Conservation (phyloP, 2,329 filamentous ascomycete species). For the Alternaria arbusti region DNA sequence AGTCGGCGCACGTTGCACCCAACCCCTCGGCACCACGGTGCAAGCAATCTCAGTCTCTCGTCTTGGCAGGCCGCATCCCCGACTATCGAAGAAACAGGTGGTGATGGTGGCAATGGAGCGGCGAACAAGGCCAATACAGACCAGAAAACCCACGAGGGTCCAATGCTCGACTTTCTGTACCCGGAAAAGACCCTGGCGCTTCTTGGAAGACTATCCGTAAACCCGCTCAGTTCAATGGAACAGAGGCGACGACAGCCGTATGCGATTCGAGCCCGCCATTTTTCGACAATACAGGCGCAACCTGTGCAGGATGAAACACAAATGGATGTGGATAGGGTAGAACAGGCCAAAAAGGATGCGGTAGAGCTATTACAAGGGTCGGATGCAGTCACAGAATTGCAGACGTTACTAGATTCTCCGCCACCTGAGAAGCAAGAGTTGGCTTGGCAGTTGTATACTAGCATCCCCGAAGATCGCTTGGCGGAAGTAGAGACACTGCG, state of each 20-base stretch:
- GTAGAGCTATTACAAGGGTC: slow-evolving; percentile 19
- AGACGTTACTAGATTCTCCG: slow-evolving; percentile 17
- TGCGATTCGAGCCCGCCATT: slow-evolving; percentile 33
- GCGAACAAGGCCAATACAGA: slow-evolving; percentile 5
- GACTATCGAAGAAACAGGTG: slow-evolving; percentile 9
- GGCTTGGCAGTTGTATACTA: slow-evolving; percentile 48
- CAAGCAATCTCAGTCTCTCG: slow-evolving; percentile 53
- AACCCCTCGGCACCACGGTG: slow-evolving; percentile 63
- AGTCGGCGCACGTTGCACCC: slow-evolving; percentile 60
- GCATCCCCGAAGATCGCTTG: slow-evolving; percentile 22
- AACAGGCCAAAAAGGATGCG: slow-evolving; percentile 28
- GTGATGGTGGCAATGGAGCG: slow-evolving; percentile 17
- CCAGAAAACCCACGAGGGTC: slow-evolving; percentile 9
- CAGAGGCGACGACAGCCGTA: slow-evolving; percentile 28
- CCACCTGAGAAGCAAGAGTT: slow-evolving; percentile 33
- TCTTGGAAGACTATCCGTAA: slow-evolving; percentile 36
- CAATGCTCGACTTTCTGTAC: slow-evolving; percentile 57
- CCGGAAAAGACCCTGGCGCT: slow-evolving; percentile 53
- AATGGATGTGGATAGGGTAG: slow-evolving; percentile 10
- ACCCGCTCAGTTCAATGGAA: slow-evolving; percentile 31
- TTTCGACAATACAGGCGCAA: slow-evolving; percentile 29
- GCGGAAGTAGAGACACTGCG: slow-evolving; percentile 11
- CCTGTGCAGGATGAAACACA: slow-evolving; percentile 10
- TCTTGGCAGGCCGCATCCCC: slow-evolving; percentile 35
- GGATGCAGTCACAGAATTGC: slow-evolving; percentile 27